Base-by-base conservation (phyloP, 2,329 filamentous ascomycete species). In the Paracamarosporium sp. region DNA sequence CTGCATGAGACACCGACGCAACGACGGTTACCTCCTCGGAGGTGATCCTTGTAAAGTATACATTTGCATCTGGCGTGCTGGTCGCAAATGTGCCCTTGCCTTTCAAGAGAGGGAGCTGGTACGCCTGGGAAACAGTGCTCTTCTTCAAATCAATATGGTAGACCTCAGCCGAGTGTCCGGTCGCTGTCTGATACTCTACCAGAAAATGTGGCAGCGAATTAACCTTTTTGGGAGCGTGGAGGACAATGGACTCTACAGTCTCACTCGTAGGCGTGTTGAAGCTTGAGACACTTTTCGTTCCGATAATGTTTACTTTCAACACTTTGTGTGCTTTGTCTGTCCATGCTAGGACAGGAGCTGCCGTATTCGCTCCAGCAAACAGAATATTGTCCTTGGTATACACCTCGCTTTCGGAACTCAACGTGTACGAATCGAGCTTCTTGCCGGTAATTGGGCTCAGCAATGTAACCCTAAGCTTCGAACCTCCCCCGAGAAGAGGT, bases 11-110 rank as follows among this genome's bases (percentile, higher is more conserved):
- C 27, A 82, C 82, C 0, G 93, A 96, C 1, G 91, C 92, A 5
- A 91, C 83, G 25, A 97, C 82, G 28, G 85, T 82, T 2, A 92
- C 82, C 70, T 96, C 91, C 8, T 90, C 86, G 31, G 88, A 81
- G 0, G 91, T 93, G 59, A 95, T 83, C 57, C 93, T 88, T 2
- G 91, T 93, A 74, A 98, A 97, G 79, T 92, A 97, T 7, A 97
- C 89, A 68, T 95, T 93, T 20, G 90, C 88, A 57, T 89, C 90
- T 38, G 86, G 85, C 2, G 88, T 91, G 77, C 90, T 95, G 0
- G 87, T 89, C 0, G 93, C 90, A 72, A 97, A 92, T 1, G 90
- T 87, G 24, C 92, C 93, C 38, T 81, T 82, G 0, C 90, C 91
- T 24, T 85, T 77, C 20, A 93, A 76, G 51, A 87, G 86, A 0